phyloP scores from a whole-genome alignment of 768 basidiomycete genomes.

The Sporobolomyces phaffii region DNA sequence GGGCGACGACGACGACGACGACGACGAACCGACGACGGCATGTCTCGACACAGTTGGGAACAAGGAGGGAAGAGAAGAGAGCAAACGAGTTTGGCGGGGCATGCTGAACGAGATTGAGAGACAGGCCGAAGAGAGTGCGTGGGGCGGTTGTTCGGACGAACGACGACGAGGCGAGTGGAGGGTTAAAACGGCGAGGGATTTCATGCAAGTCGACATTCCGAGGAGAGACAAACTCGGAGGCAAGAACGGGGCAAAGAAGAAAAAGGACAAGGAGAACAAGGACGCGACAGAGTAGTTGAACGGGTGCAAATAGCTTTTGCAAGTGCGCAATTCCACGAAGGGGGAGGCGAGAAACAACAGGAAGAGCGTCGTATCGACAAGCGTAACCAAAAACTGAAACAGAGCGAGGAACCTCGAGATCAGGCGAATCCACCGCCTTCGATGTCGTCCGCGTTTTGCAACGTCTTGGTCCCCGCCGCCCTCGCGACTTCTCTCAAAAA shows the following conservation, averaged over 20 bases:
- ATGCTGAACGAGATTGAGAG: conserved; percentile 31
- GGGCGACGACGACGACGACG: neutral
- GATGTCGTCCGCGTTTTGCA: neutral
- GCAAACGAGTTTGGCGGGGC: conserved; percentile 5
- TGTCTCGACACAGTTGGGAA: too few relatives aligned
- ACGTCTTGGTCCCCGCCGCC: conserved; percentile 22
- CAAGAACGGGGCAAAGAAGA: too few relatives aligned
- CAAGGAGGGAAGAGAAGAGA: conserved; percentile 3
- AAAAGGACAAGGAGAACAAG: too few relatives aligned
- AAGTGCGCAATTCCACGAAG: too few relatives aligned
- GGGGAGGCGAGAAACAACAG: too few relatives aligned
- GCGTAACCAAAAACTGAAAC: neutral
- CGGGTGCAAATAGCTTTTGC: too few relatives aligned
- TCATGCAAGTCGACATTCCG: conserved; percentile 27
- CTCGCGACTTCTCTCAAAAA: conserved; percentile 24
- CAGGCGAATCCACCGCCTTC: conserved; percentile 7
- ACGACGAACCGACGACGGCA: too few relatives aligned
- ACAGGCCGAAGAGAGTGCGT: conserved; percentile 19
- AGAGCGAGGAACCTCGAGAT: neutral
- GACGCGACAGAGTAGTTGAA: too few relatives aligned
- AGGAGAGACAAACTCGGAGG: conserved; percentile 26
- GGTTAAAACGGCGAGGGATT: conserved; percentile 31
- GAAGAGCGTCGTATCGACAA: too few relatives aligned
- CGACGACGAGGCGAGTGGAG: neutral
- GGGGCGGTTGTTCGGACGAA: neutral